phyloP scores from a whole-genome alignment of 2,329 filamentous ascomycete species.

The Penicillium sp. region DNA sequence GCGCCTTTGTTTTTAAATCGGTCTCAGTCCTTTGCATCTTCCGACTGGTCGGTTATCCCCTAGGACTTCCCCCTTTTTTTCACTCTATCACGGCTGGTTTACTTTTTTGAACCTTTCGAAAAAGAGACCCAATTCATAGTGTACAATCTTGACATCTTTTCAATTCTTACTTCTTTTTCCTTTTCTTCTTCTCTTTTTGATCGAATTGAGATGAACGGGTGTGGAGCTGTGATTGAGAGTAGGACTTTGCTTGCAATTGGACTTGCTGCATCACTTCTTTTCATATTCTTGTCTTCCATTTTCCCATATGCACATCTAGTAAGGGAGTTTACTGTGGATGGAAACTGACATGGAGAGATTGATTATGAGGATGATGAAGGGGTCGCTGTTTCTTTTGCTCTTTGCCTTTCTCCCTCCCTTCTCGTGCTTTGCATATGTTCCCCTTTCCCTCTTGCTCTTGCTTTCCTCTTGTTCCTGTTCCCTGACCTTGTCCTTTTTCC shows the following conservation, averaged over 20 bases:
- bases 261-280: background rate
- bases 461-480: background rate
- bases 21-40: slow-evolving; percentile 22
- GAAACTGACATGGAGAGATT: background rate
- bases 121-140: slow-evolving; percentile 25
- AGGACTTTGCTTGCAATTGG: background rate
- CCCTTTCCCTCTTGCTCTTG: background rate
- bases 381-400: background rate
- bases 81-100: slow-evolving; percentile 13
- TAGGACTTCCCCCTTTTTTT: slow-evolving; percentile 9
- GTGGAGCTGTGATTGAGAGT: background rate
- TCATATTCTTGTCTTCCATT: background rate
- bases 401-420: background rate
- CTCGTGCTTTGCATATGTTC: slow-evolving; percentile 1
- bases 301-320: background rate
- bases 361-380: background rate
- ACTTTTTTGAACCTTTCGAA: slow-evolving; percentile 19
- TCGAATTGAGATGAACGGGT: background rate
- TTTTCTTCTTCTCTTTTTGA: background rate
- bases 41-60: slow-evolving; percentile 26
- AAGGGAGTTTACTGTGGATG: background rate
- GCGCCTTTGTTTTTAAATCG: slow-evolving; percentile 13
- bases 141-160: slow-evolving; percentile 30
- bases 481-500: background rate
- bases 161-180: slow-evolving; percentile 18